phyloP scores from a whole-genome alignment of 768 basidiomycete species.

The Pleurotus sapidus region DNA sequence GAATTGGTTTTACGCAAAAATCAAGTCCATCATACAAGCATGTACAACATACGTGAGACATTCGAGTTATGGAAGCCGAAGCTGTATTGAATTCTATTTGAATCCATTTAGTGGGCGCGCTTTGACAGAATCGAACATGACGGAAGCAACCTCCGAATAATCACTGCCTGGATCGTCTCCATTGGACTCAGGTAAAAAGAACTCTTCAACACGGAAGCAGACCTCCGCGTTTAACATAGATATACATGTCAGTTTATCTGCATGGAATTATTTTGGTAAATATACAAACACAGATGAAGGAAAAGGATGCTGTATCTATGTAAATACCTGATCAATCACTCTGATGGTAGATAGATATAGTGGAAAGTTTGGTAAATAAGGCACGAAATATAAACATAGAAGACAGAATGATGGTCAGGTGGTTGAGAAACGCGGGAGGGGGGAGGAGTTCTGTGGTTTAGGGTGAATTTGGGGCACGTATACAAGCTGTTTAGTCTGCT shows the following conservation, averaged over 20 bases:
- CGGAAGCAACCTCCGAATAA: too few relatives aligned
- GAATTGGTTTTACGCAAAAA: too few relatives aligned
- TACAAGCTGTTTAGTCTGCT: not conserved
- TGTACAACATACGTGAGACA: too few relatives aligned
- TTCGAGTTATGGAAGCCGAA: too few relatives aligned
- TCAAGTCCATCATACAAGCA: too few relatives aligned
- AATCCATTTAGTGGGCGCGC: too few relatives aligned
- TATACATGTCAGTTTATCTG: constrained; percentile 2
- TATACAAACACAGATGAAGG: not conserved
- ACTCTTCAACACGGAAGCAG: not conserved
- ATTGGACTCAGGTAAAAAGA: too few relatives aligned
- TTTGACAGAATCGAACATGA: too few relatives aligned
- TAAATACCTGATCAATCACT: not conserved
- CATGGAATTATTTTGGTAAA: not conserved
- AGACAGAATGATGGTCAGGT: not conserved
- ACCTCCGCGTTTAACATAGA: constrained; percentile 1
- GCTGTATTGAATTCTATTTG: too few relatives aligned
- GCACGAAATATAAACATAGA: constrained; percentile 5
- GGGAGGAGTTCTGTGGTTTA: not conserved
- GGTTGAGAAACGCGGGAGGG: not conserved
- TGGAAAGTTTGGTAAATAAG: not conserved
- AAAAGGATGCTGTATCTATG: constrained; percentile 7
- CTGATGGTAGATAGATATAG: not conserved
- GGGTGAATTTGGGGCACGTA: not conserved
- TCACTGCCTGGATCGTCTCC: too few relatives aligned